A percentile compares a stretch with the other conserved stretches of the same genome.
Evolutionary conservation across 768 basidiomycete species (phyloP).

Genomic region (Amanita rimosa): DNA sequence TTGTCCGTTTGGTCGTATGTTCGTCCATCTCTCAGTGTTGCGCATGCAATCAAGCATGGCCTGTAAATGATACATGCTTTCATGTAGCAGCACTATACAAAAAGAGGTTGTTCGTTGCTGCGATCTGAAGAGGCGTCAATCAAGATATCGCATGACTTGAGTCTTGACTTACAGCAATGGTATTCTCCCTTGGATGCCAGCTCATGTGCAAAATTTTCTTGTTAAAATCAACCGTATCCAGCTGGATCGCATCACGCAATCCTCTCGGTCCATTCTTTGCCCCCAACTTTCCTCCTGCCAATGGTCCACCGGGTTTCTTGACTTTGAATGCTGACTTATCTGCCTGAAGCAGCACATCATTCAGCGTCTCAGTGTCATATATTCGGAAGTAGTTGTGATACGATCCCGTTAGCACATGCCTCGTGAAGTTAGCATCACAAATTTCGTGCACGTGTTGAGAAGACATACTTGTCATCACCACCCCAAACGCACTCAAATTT

Average conservation of each 20-base stretch:
- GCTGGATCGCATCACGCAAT: constrained; percentile 78
- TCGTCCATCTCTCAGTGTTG: constrained; percentile 5
- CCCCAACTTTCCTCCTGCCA: constrained; percentile 58
- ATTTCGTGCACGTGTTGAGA: constrained; percentile 5
- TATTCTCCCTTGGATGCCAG: constrained; percentile 98
- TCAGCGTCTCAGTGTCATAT: constrained; percentile 83
- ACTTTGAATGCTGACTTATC: constrained; percentile 99
- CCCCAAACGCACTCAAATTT: constrained; percentile 99
- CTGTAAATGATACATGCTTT: constrained; percentile 5
- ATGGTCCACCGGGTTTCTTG: constrained; percentile 91
- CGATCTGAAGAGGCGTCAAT: constrained; percentile 46
- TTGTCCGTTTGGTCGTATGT: not conserved
- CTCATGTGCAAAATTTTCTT: constrained; percentile 95
- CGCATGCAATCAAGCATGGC: constrained; percentile 3
- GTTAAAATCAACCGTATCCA: constrained; percentile 84
- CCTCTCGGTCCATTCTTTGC: constrained; percentile 70
- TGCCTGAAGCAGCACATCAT: constrained; percentile 91
- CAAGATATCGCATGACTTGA: not conserved
- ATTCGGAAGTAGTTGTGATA: constrained; percentile 99
- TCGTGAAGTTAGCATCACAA: constrained; percentile 4
- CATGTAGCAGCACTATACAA: constrained; percentile 55
- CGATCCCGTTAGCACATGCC: constrained; percentile 96
- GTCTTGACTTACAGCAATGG: constrained; percentile 71
- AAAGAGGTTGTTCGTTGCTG: constrained; percentile 95
- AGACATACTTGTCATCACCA: constrained; percentile 87